phyloP scores from a whole-genome alignment of 1,284 basidiomycete species.

The Ustilago curta region DNA sequence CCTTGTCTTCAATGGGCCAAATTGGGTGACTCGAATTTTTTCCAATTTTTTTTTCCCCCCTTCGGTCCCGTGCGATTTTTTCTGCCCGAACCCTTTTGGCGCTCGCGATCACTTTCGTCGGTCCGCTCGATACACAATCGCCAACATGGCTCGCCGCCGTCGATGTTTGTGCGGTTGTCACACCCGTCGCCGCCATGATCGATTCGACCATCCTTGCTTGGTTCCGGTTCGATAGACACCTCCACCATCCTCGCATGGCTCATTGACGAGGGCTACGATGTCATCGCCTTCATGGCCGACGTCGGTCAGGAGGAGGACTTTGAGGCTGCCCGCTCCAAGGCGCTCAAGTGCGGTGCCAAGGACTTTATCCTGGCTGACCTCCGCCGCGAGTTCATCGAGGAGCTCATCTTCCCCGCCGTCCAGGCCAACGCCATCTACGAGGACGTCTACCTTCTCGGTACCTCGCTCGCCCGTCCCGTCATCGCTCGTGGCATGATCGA shows the following conservation, averaged over 20 bases:
- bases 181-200: not conserved
- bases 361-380: slow-evolving; percentile 96
- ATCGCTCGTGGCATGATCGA: slow-evolving; percentile 99
- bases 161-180: not conserved
- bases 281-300: slow-evolving; percentile 98
- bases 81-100: slow-evolving; percentile 1
- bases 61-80: not conserved
- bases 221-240: slow-evolving; percentile 53
- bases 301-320: slow-evolving; percentile 99
- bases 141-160: too few relatives aligned
- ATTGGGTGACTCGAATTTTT: slow-evolving; percentile 47
- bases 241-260: slow-evolving; percentile 69
- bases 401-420: slow-evolving; percentile 95
- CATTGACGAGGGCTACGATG: slow-evolving; percentile 97
- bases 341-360: slow-evolving; percentile 89
- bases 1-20: slow-evolving; percentile 7
- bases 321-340: slow-evolving; percentile 90
- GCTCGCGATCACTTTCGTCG: slow-evolving; percentile 23
- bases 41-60: slow-evolving; percentile 14
- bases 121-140: not conserved
- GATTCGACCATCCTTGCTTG: not conserved
- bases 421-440: slow-evolving; percentile 99
- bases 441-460: slow-evolving; percentile 98
- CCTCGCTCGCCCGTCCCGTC: slow-evolving; percentile 95
- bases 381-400: slow-evolving; percentile 92